Evolutionary conservation across 257 asterid species (phyloP), one percentile per base, ranked within the genome.

Genomic region (Solanum okadae): DNA sequence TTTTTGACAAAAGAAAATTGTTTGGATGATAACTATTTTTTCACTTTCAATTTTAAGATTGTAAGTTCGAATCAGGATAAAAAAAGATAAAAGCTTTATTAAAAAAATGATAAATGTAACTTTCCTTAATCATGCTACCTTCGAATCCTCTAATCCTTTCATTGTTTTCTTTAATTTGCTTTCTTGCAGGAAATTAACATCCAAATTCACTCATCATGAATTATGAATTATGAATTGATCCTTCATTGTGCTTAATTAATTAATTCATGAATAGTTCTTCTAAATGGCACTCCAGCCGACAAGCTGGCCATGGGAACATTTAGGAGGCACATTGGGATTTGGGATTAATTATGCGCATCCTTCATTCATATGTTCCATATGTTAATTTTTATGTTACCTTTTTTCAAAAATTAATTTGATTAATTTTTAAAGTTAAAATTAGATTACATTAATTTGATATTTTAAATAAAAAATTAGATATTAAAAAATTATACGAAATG

Each of bases 41-140:
- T 5, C 42, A 14, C 1, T 49, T 49, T 49, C 1, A 46, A 46
- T 46, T 46, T 14, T 46, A 13, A 14, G 3, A 49, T 49, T 49
- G 22, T 49, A 2, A 49, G 0, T 49, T 5, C 1, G 8, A 14
- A 49, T 49, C 3, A 49, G 0, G 3, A 49, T 0, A 4, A 14
- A 46, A 42, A 12, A 13, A 46, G 1, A 46, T 44, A 12, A 4
- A 46, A 46, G 56, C 56, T 46, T 5, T 5, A 44, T 10, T 3
- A 12, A 46, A 46, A 46, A 46, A 13, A 46, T 46, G 6, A 46
- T 44, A 12, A 44, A 75, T 75, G 22, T 3, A 37, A 10, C 31
- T 20, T 75, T 34, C 23, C 61, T n/a, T 40, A 77, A 77, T 40
- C 59, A 76, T 76, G 33, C 4, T 35, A 16, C 23, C 3, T 40